A percentile compares a stretch with the other conserved stretches of the same genome.
phyloP scores from a whole-genome alignment of 1,284 basidiomycete species.

The Trichosporon faecale region DNA sequence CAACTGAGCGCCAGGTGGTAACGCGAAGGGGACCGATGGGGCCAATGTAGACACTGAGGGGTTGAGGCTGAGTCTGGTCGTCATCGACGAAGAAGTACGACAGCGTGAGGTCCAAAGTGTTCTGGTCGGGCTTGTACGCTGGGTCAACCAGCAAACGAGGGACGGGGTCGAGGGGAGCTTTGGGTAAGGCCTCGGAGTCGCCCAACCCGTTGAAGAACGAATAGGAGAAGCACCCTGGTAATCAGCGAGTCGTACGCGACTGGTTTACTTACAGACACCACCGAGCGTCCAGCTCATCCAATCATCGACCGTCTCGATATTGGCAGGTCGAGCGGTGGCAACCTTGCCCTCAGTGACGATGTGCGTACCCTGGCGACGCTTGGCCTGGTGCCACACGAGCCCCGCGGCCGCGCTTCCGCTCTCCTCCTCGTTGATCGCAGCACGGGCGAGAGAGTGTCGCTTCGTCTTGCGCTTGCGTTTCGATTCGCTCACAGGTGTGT shows the following conservation, averaged over 20 bases:
- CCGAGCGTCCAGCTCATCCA: constrained; percentile 95
- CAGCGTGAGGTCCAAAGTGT: constrained; percentile 75
- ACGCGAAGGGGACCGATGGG: constrained; percentile 72
- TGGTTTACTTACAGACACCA: constrained; percentile 72
- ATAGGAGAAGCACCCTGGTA: constrained; percentile 37
- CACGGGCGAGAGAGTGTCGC: constrained; percentile 38
- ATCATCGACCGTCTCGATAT: constrained; percentile 66
- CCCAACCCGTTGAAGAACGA: constrained; percentile 32
- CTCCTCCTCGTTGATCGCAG: constrained; percentile 40
- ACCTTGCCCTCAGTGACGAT: constrained; percentile 18
- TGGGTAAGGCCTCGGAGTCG: constrained; percentile 13
- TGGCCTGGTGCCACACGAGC: constrained; percentile 34
- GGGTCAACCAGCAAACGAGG: constrained; percentile 80
- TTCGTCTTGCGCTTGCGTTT: constrained; percentile 35
- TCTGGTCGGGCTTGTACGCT: constrained; percentile 61
- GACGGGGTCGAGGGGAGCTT: constrained; percentile 66
- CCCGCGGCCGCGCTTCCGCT: constrained; percentile 31
- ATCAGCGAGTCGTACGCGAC: not conserved
- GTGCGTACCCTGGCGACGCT: constrained; percentile 18
- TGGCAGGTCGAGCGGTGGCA: not conserved
- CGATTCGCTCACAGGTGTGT: not conserved
- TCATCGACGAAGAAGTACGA: constrained; percentile 64
- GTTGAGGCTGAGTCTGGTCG: constrained; percentile 46
- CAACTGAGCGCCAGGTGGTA: constrained; percentile 41
- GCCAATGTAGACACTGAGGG: constrained; percentile 80